phyloP scores from a whole-genome alignment of 1,284 basidiomycete genomes.

The Microbotryomycetes sp. region DNA sequence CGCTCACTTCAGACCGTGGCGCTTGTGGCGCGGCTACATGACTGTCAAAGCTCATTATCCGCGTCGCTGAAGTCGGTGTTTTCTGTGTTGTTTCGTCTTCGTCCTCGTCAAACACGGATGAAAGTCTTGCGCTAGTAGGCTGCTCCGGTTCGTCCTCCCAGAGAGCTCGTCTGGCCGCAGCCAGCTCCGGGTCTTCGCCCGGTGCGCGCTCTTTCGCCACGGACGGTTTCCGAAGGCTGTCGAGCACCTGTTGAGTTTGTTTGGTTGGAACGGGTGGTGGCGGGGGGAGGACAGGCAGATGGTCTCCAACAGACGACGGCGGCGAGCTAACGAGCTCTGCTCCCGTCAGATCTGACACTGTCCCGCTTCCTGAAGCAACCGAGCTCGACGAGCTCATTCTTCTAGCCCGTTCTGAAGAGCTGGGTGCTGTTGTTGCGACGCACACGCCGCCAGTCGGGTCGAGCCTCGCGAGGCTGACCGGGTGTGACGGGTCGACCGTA shows the following conservation, averaged over 20 bases:
- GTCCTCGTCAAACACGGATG: background rate
- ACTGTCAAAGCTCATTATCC: background rate
- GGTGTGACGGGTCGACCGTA: background rate
- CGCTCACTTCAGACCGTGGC: background rate
- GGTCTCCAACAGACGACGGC: background rate
- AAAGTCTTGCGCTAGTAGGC: background rate
- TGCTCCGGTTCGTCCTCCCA: conserved; percentile 16
- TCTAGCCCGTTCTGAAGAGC: background rate
- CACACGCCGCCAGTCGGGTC: background rate
- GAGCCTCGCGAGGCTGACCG: background rate
- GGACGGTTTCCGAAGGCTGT: conserved; percentile 8
- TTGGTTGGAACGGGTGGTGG: background rate
- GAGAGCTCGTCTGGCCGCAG: conserved; percentile 21
- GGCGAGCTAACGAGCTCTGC: background rate
- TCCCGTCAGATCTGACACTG: background rate
- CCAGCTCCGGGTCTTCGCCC: conserved; percentile 26
- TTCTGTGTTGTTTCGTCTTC: conserved; percentile 1
- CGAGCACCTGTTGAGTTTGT: background rate
- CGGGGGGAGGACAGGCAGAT: background rate
- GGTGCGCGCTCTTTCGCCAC: conserved; percentile 5
- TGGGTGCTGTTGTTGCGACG: background rate
- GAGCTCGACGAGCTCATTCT: background rate
- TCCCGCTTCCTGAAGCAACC: background rate
- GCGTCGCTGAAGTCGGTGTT: conserved; percentile 1
- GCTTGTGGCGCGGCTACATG: no score